Base-by-base conservation (phyloP, 176 grass and related monocot genomes). In the Oryza coarctata region DNA sequence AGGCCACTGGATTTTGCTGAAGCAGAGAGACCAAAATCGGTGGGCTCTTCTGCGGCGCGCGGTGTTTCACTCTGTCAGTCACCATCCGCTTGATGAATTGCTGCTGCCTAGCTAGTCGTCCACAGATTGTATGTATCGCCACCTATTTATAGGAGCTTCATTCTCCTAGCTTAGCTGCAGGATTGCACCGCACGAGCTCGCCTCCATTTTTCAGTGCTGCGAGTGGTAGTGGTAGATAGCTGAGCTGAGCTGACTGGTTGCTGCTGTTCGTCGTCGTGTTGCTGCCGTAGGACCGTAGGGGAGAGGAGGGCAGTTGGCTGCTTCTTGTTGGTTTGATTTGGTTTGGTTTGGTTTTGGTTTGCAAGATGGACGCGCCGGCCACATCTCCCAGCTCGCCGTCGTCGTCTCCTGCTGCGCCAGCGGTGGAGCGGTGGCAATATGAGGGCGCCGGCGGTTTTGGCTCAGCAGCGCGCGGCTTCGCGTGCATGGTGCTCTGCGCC, bases 401-500 rank as follows among this genome's bases (percentile, higher is more conserved):
- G 45, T 20, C 70, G 9, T 33, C 68, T 55, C 6, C 49, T n/a
- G 15, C 70, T 5, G n/a, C 25, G 40, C 20, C 12, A 62, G 40
- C 30, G n/a, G 22, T 22, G 49, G 45, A 18, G 25, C 77, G 8
- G 33, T 38, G 69, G 77, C 44, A 36, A 17, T 71, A 64, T 33
- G 52, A 13, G 29, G 32, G 38, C 5, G 29, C 15, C 50, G 17
- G 18, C 47, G 29, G 38, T 11, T 33, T 75, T 35, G 79, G 78
- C 35, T 39, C 85, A 13, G 35, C 77, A 64, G 86, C 84, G 50
- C 64, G 74, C 43, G 70, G 47, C 17, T 9, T 89, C 6, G 67
- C 58, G 39, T 62, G 83, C 29, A 74, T 83, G 58, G 83, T 90
- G 33, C 67, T 86, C 63, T 90, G 79, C 75, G 79, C 36, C n/a